phyloP scores from a whole-genome alignment of 352 stramenopile species.

The Globisporangium camurandrum region DNA sequence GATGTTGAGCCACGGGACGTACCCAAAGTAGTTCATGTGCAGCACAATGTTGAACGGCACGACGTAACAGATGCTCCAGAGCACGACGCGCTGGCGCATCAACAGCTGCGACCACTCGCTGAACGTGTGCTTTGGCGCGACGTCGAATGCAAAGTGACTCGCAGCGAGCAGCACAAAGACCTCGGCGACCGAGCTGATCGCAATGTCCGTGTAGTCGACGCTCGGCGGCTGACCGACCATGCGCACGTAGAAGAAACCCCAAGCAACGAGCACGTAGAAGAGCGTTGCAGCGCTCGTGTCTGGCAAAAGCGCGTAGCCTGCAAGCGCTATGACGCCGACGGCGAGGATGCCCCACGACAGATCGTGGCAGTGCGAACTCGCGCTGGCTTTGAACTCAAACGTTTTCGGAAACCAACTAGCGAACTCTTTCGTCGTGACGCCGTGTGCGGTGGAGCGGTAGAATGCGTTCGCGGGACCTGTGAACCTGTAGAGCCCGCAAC shows the following conservation, averaged over 20 bases:
- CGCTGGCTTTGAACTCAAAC: constrained; percentile 53
- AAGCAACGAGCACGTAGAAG: constrained; percentile 46
- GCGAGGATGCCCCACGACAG: constrained; percentile 67
- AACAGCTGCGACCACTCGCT: constrained; percentile 24
- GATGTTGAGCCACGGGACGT: constrained; percentile 69
- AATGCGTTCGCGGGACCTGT: constrained; percentile 30
- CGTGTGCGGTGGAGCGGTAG: constrained; percentile 32
- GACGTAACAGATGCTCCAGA: constrained; percentile 62
- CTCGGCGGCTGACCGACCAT: constrained; percentile 51
- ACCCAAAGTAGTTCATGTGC: constrained; percentile 70
- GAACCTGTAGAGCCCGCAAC: constrained; percentile 31
- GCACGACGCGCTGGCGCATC: constrained; percentile 24
- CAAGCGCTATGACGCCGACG: constrained; percentile 21
- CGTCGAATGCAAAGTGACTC: constrained; percentile 29
- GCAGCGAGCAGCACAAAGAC: constrained; percentile 58
- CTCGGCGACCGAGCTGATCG: constrained; percentile 43
- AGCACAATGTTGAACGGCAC: constrained; percentile 62
- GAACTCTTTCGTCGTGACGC: constrained; percentile 40
- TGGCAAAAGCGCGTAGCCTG: constrained; percentile 49
- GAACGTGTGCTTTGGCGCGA: constrained; percentile 40
- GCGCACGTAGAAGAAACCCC: constrained; percentile 70
- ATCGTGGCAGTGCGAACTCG: constrained; percentile 55
- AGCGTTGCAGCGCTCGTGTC: constrained; percentile 28
- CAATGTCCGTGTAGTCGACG: constrained; percentile 49
- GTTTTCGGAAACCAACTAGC: constrained; percentile 80